A percentile compares a stretch with the other conserved stretches of the same genome.
phyloP scores from a whole-genome alignment of 2,329 filamentous ascomycete species.

The Plenodomus lindquistii region DNA sequence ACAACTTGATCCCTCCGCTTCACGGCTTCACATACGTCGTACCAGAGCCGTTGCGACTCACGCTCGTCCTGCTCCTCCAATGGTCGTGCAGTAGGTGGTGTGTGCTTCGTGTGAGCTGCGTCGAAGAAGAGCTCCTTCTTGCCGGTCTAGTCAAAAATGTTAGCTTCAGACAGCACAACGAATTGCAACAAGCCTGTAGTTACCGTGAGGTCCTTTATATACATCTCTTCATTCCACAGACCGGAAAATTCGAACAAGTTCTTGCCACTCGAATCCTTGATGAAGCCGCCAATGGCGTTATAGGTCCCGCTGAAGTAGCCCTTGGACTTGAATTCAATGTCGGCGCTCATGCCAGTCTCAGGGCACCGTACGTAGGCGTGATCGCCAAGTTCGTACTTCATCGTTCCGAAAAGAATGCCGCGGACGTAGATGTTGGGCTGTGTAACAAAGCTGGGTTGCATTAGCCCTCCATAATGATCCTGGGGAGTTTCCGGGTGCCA shows the following conservation, averaged over 20 bases:
- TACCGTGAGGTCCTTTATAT: constrained; percentile 79
- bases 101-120: constrained; percentile 75
- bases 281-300: constrained; percentile 89
- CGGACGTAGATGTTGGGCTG: constrained; percentile 99
- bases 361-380: constrained; percentile 92
- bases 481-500: background rate
- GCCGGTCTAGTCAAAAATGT: constrained; percentile 66
- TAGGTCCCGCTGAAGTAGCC: constrained; percentile 96
- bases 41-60: constrained; percentile 89
- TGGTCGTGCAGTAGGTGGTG: constrained; percentile 72
- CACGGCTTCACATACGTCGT: constrained; percentile 78
- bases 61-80: constrained; percentile 84
- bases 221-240: constrained; percentile 94
- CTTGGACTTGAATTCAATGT: constrained; percentile 98
- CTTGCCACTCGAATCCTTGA: constrained; percentile 87
- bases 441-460: constrained; percentile 72
- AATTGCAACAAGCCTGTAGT: constrained; percentile 30
- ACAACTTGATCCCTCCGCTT: constrained; percentile 82
- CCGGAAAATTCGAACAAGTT: constrained; percentile 86
- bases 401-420: constrained; percentile 95
- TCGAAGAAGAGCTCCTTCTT: constrained; percentile 91
- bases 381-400: constrained; percentile 98
- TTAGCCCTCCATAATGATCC: background rate
- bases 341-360: constrained; percentile 81
- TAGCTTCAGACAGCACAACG: background rate